phyloP scores from a whole-genome alignment of 228 moss, liverwort and hornwort species.

The Sphagnum fallax region DNA sequence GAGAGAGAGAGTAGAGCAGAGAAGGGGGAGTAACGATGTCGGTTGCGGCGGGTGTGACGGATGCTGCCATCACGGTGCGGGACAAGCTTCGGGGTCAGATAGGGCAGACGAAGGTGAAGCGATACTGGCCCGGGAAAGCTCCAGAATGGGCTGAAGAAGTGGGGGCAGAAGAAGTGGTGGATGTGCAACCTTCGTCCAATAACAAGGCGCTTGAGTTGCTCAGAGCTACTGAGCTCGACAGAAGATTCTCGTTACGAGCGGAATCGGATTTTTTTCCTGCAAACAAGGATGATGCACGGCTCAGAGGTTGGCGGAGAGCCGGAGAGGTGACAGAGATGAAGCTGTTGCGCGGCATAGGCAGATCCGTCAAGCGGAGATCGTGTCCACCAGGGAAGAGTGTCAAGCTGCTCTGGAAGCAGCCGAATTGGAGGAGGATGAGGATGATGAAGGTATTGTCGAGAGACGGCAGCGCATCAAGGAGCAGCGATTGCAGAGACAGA shows the following conservation, averaged over 20 bases:
- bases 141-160: constrained; percentile 97
- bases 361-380: constrained; percentile 92
- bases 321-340: constrained; percentile 71
- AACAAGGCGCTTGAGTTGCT: constrained; percentile 32
- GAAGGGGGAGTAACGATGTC: constrained; percentile 42
- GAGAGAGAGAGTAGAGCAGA: too few relatives aligned
- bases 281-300: constrained; percentile 69
- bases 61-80: constrained; percentile 88
- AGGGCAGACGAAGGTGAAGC: constrained; percentile 89
- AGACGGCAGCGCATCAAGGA: constrained; percentile 82
- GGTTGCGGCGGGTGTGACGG: constrained; percentile 94
- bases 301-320: constrained; percentile 83
- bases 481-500: constrained; percentile 68
- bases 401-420: constrained; percentile 81
- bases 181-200: constrained; percentile 36
- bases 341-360: constrained; percentile 82
- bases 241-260: constrained; percentile 60
- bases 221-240: constrained; percentile 60
- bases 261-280: constrained; percentile 39
- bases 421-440: constrained; percentile 89
- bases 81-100: constrained; percentile 97
- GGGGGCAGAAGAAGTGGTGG: constrained; percentile 59
- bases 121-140: constrained; percentile 98
- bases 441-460: constrained; percentile 94
- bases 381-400: constrained; percentile 91